Percentiles rank a stretch among this genome's conserved stretches.
These are phyloP conservation scores for Liriodendron chinense DNA, from an alignment of 164 flowering plant genomes.

Conservation along the genomic window DNA sequence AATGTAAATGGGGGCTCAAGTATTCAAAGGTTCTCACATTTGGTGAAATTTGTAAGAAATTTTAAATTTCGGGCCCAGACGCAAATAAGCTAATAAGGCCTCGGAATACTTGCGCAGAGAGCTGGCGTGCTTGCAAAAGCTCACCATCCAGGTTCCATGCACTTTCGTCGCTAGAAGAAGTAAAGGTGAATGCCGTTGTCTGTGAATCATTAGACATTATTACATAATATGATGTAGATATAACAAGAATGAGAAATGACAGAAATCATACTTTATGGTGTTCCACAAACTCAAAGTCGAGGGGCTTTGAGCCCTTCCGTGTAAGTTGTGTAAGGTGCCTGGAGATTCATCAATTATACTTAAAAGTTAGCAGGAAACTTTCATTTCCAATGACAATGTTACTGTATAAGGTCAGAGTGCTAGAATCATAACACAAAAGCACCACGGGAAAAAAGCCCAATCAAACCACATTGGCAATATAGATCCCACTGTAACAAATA, in stretches of 20 bases:
- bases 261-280: conserved; percentile 66
- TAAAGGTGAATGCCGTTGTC: conserved; percentile 86
- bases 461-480: background rate
- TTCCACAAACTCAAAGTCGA: conserved; percentile 83
- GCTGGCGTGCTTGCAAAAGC: conserved; percentile 77
- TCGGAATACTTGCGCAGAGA: conserved; percentile 88
- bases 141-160: conserved; percentile 98
- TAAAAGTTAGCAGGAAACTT: background rate
- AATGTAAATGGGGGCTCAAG: background rate
- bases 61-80: conserved; percentile 63
- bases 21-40: background rate
- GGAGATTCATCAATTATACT: conserved; percentile 1
- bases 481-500: no score
- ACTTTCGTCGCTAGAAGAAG: conserved; percentile 65
- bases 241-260: conserved; percentile 7
- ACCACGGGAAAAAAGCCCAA: background rate
- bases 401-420: no score
- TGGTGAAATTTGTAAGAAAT: background rate
- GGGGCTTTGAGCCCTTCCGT: conserved; percentile 68
- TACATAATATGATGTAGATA: background rate
- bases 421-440: background rate
- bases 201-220: conserved; percentile 22
- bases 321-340: conserved; percentile 97
- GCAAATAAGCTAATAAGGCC: conserved; percentile 87
- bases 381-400: background rate